Evolutionary conservation across 345 rosid genomes (phyloP), one percentile per base, ranked within the genome.

Genomic region (Raphanus raphanistrum): DNA sequence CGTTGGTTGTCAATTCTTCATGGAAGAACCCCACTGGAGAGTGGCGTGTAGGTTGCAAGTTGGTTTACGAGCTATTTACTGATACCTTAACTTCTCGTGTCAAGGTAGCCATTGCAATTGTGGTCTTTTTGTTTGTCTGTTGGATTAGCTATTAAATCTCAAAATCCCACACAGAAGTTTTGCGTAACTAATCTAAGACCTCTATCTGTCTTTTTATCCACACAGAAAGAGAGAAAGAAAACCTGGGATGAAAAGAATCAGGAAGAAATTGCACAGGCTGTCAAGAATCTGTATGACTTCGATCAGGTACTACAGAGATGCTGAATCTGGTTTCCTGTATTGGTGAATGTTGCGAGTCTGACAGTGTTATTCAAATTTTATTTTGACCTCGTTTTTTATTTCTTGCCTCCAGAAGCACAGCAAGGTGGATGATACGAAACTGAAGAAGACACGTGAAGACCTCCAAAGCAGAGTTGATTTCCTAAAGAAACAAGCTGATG

Each of bases 1-100:
- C 88, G 62, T 80, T 95, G 86, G 64, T 80, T 81, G 86, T 95
- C 76, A 92, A 92, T 84, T 79, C 97, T 54, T 87, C 88, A 5
- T 92, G 99, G 98, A 85, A 91, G 85, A 92, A 95, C 62, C 99
- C 97, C 28, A 85, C 94, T 64, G 97, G 93, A 71, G 90, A 90
- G 66, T 95, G 98, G 98, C 99, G 85, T 68, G 93, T 92, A 61
- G 99, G 99, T 70, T 88, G 71, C 80, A 95, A 95, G 86, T 77
- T 95, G 89, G 84, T 91, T 41, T 91, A 88, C 50, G 87, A 90
- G 80, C 89, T 95, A 54, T 90, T 92, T 82, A 90, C 97, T 0
- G 74, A 76, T 58, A 81, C 81, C 12, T 83, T 93, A 79, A 91
- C 88, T 63, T 86, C 97, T 65, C 94, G 97, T 31, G 82, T 92